Percentiles rank a stretch among this genome's conserved stretches.
phyloP scores from a whole-genome alignment of 1,284 basidiomycete genomes.

The Dichomitus squalens region DNA sequence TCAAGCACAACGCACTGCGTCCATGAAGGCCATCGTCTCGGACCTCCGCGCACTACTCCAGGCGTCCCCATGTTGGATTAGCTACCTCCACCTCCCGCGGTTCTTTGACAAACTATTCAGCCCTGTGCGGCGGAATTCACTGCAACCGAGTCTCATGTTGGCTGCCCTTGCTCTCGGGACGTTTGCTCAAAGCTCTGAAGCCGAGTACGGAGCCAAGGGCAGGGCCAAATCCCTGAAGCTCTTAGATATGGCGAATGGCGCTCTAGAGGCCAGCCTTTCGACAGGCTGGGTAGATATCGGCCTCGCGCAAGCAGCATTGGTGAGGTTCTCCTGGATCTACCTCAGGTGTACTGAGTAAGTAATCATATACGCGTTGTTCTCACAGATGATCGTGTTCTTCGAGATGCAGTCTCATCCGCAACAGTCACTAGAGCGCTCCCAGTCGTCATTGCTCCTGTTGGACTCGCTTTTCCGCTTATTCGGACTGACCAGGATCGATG shows the following conservation, averaged over 20 bases:
- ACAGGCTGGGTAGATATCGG: conserved; percentile 71
- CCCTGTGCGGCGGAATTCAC: conserved; percentile 47
- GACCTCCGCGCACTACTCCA: conserved; percentile 68
- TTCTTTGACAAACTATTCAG: conserved; percentile 64
- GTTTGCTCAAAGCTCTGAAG: conserved; percentile 69
- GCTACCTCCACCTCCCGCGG: conserved; percentile 67
- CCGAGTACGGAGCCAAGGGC: conserved; percentile 44
- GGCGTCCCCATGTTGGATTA: conserved; percentile 66
- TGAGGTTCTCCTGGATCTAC: conserved; percentile 33
- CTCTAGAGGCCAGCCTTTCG: conserved; percentile 68
- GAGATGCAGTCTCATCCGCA: conserved; percentile 69
- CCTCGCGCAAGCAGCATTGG: conserved; percentile 74
- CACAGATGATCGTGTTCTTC: conserved; percentile 68
- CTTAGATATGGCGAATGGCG: conserved; percentile 65
- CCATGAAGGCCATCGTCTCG: conserved; percentile 46
- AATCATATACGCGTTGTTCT: not conserved
- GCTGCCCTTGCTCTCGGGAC: conserved; percentile 66
- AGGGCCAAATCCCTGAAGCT: conserved; percentile 57
- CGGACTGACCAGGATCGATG: conserved; percentile 52
- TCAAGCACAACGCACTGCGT: conserved; percentile 45
- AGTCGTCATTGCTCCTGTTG: conserved; percentile 58
- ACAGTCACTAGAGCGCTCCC: conserved; percentile 51
- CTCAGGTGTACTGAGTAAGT: not conserved
- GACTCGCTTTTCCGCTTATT: conserved; percentile 68
- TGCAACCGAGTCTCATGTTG: conserved; percentile 70